phyloP scores from a whole-genome alignment of 495 filamentous ascomycete species.

The Cercophora samala region DNA sequence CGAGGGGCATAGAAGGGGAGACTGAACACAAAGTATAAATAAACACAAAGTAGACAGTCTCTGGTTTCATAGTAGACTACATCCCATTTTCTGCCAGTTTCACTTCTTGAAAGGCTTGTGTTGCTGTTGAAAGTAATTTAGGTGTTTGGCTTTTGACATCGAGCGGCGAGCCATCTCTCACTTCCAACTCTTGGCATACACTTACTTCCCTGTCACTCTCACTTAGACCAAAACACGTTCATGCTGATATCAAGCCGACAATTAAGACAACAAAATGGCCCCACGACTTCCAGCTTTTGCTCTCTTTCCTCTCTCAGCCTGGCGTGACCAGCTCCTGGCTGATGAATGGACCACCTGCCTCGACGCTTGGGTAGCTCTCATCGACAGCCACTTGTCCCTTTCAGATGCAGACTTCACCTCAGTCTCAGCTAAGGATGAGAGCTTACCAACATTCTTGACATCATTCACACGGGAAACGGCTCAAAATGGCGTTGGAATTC shows the following conservation, averaged over 20 bases:
- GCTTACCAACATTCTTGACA: slow-evolving; percentile 56
- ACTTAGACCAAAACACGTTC: neutral
- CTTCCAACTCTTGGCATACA: neutral
- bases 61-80: neutral
- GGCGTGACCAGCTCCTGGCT: slow-evolving; percentile 61
- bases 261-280: too few species aligned
- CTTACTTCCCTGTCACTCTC: neutral
- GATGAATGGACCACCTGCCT: slow-evolving; percentile 76
- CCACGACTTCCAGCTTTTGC: slow-evolving; percentile 62
- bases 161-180: neutral
- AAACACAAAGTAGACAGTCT: neutral
- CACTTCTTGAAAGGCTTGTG: neutral
- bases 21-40: neutral
- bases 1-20: neutral
- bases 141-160: neutral
- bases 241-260: too few species aligned
- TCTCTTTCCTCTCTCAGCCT: slow-evolving; percentile 65
- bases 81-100: neutral
- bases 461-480: slow-evolving; percentile 58
- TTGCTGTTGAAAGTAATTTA: neutral
- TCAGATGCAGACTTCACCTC: slow-evolving; percentile 50
- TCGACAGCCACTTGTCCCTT: slow-evolving; percentile 59
- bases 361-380: slow-evolving; percentile 69
- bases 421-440: slow-evolving; percentile 51
- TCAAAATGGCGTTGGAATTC: slow-evolving; percentile 36